Evolutionary conservation across 352 stramenopile genomes (phyloP).

Genomic region (Phytophthora gonapodyides): DNA sequence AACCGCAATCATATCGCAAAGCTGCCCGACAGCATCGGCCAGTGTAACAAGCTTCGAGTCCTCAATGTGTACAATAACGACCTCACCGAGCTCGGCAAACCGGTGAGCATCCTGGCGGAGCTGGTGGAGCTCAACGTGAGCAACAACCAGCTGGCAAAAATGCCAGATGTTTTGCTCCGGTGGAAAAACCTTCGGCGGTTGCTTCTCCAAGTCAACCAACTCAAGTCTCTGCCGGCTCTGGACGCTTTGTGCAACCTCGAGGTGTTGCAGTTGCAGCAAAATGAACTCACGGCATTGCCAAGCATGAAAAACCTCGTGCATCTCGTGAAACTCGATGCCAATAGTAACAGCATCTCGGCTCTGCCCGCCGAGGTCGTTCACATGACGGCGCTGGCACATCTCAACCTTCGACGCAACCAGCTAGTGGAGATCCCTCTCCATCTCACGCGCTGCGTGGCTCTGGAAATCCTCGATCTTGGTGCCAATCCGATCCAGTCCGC

Average conservation of each 20-base stretch:
- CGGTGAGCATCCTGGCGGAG: conserved; percentile 53
- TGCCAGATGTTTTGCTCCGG: conserved; percentile 41
- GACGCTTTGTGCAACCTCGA: conserved; percentile 63
- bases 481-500: conserved; percentile 57
- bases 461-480: conserved; percentile 79
- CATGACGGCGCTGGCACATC: conserved; percentile 62
- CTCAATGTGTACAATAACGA: conserved; percentile 85
- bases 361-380: conserved; percentile 51
- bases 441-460: conserved; percentile 43
- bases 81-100: conserved; percentile 50
- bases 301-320: conserved; percentile 64
- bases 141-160: conserved; percentile 52
- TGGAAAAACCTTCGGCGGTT: conserved; percentile 67
- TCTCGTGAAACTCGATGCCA: conserved; percentile 80
- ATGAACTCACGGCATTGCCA: conserved; percentile 59
- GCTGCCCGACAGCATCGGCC: conserved; percentile 54
- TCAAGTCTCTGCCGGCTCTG: conserved; percentile 47
- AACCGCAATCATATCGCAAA: conserved; percentile 59
- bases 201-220: conserved; percentile 64
- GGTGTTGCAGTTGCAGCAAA: conserved; percentile 65
- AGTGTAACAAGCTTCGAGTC: conserved; percentile 54
- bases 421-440: conserved; percentile 52
- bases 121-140: conserved; percentile 79
- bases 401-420: conserved; percentile 71
- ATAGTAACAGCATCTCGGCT: conserved; percentile 62